Evolutionary conservation across 331 rosid genomes (phyloP), one percentile per base, ranked within the genome.

Genomic region (Rosa hybrid): DNA sequence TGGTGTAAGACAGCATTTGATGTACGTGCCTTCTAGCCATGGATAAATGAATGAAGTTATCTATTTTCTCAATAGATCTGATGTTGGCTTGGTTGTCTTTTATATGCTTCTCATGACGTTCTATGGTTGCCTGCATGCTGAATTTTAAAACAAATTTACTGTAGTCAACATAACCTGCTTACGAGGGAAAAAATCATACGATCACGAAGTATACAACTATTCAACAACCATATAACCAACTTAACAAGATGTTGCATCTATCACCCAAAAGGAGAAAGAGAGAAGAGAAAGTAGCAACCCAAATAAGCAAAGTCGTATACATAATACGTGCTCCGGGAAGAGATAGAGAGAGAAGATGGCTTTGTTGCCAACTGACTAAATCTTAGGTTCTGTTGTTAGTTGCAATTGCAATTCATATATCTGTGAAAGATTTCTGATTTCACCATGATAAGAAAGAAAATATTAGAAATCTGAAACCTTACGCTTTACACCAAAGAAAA

Each of bases 81-180:
- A 1, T 27, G 30, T 27, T 1, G 2, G 30, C 23, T 81, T 84
- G 79, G 72, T 56, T 68, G 39, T 83, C 87, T 71, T 56, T 92
- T 17, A 87, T 17, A 48, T 92, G 94, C 81, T 81, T 88, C 77
- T 74, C 87, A 75, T 90, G 92, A 53, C 98, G 89, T 77, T 81
- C 97, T 77, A 92, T 85, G 4, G 90, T 81, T 45, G 70, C 84
- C 77, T 74, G 90, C 88, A 90, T 82, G 84, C 97, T 94, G 94
- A 65, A 48, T 53, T 44, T 49, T 54, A 67, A 50, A 71, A 75
- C 56, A 23, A 77, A 63, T 78, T 68, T 34, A 68, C 39, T 10
- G 44, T 16, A 44, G 56, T 68, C 34, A 10, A 23, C 59, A 5
- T 39, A 68, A 41, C 49, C 18, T 68, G 71, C n/a, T 14, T 34